Conservation (phyloP, 192 early-diverging fungal genomes). For the Coemansia sp. region DNA sequence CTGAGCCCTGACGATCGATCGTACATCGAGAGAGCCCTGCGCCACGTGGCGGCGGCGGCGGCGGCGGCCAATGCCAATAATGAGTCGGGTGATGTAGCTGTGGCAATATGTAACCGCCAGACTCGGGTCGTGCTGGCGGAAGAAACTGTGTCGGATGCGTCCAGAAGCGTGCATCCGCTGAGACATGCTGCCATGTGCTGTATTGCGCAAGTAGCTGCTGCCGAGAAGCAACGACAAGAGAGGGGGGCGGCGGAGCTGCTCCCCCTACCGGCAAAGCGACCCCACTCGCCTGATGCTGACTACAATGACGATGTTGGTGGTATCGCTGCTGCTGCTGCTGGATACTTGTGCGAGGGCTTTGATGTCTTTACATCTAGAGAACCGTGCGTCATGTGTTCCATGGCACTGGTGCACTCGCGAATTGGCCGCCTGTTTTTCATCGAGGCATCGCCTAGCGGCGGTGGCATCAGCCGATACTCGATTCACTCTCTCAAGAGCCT, state of each 20-base stretch:
- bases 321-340: conserved; percentile 15
- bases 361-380: conserved; percentile 84
- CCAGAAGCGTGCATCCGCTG: conserved; percentile 62
- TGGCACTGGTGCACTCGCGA: conserved; percentile 95
- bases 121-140: conserved; percentile 47
- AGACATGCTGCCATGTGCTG: conserved; percentile 83
- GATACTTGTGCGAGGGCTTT: conserved; percentile 81
- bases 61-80: background rate
- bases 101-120: conserved; percentile 35
- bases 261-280: conserved; percentile 10
- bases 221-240: conserved; percentile 54
- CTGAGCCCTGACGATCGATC: conserved; percentile 15
- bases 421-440: conserved; percentile 83
- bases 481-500: conserved; percentile 40
- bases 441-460: background rate
- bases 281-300: background rate
- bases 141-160: conserved; percentile 54
- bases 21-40: conserved; percentile 16
- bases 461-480: conserved; percentile 33
- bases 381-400: conserved; percentile 93
- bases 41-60: background rate
- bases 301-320: background rate
- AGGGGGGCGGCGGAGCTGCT: background rate
- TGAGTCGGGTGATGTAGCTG: background rate
- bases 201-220: conserved; percentile 64